Conservation (phyloP, 2,329 filamentous ascomycete species). For the Leptodontidium sp. region DNA sequence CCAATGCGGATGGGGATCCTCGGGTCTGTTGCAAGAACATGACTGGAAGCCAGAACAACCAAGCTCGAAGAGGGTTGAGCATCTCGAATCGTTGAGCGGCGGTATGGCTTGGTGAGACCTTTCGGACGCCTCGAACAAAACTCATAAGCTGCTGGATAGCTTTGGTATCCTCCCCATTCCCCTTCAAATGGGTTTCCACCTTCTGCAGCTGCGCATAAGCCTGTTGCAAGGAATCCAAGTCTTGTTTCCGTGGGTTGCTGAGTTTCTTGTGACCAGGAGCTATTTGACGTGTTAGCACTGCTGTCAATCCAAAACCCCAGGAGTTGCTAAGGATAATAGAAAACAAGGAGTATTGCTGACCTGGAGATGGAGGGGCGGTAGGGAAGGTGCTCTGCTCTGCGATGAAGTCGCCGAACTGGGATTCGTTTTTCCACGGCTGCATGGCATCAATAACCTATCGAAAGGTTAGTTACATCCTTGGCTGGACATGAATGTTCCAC, state of each 20-base stretch:
- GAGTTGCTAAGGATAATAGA: neutral
- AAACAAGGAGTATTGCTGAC: neutral
- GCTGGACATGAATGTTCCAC: constrained; percentile 21
- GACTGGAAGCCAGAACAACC: constrained; percentile 96
- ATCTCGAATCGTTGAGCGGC: constrained; percentile 89
- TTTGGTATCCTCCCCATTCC: constrained; percentile 73
- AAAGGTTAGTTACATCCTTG: constrained; percentile 42
- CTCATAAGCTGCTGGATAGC: constrained; percentile 73
- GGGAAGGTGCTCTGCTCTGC: constrained; percentile 79
- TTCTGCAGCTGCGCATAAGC: constrained; percentile 73
- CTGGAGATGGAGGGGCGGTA: constrained; percentile 68
- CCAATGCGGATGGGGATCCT: constrained; percentile 77
- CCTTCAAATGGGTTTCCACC: constrained; percentile 73
- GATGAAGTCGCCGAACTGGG: constrained; percentile 84
- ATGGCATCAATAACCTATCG: constrained; percentile 85
- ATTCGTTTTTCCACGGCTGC: constrained; percentile 91
- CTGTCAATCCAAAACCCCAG: neutral
- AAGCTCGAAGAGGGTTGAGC: constrained; percentile 85
- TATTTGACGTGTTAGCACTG: constrained; percentile 2
- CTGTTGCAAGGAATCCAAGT: constrained; percentile 72
- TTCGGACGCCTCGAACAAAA: constrained; percentile 76
- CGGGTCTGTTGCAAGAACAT: constrained; percentile 80
- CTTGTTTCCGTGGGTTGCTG: constrained; percentile 71
- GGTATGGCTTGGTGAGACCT: constrained; percentile 73
- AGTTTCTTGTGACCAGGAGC: constrained; percentile 65